A percentile compares a stretch with the other conserved stretches of the same genome.
Conservation (phyloP, 2,329 filamentous ascomycete species). For the Pseudonectria foliicola region DNA sequence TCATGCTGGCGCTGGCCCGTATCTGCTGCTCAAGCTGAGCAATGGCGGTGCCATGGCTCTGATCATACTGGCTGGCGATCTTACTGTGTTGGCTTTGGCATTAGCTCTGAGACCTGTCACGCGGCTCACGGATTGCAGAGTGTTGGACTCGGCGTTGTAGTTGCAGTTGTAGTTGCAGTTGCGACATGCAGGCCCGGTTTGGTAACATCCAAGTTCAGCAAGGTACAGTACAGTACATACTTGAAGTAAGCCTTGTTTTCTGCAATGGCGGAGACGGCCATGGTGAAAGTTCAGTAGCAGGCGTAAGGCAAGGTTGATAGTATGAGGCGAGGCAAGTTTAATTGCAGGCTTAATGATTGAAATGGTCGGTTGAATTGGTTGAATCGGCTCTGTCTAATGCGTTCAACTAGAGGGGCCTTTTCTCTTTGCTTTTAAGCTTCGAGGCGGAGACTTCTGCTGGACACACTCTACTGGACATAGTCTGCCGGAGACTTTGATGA, state of each 20-base stretch:
- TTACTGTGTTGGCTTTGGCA: slow-evolving; percentile 15
- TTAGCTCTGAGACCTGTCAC: slow-evolving; percentile 5
- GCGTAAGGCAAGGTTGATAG: slow-evolving; percentile 6
- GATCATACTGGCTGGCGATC: slow-evolving; percentile 34
- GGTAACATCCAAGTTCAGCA: slow-evolving; percentile 3
- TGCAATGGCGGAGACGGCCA: slow-evolving; percentile 26
- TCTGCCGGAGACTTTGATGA: slow-evolving; percentile 15
- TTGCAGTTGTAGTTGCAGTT: too few species aligned
- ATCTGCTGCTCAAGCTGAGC: slow-evolving; percentile 48
- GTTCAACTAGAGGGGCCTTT: slow-evolving; percentile 1
- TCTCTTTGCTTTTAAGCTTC: slow-evolving; percentile 11
- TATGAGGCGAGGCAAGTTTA: background rate
- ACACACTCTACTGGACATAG: too few species aligned
- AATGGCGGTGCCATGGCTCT: slow-evolving; percentile 46
- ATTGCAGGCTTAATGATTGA: too few species aligned
- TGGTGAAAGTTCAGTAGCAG: slow-evolving; percentile 7
- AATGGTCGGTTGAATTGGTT: slow-evolving; percentile 1
- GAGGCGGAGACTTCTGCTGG: slow-evolving; percentile 25
- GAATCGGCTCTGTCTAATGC: slow-evolving; percentile 1
- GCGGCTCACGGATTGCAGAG: too few species aligned
- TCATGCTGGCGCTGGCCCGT: slow-evolving; percentile 47
- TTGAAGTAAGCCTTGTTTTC: slow-evolving; percentile 37
- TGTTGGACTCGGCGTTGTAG: too few species aligned
- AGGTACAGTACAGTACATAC: slow-evolving; percentile 23
- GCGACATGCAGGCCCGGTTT: slow-evolving; percentile 1